Conservation (phyloP, 2,329 filamentous ascomycete genomes). For the Neopestalotiopsis sp. region DNA sequence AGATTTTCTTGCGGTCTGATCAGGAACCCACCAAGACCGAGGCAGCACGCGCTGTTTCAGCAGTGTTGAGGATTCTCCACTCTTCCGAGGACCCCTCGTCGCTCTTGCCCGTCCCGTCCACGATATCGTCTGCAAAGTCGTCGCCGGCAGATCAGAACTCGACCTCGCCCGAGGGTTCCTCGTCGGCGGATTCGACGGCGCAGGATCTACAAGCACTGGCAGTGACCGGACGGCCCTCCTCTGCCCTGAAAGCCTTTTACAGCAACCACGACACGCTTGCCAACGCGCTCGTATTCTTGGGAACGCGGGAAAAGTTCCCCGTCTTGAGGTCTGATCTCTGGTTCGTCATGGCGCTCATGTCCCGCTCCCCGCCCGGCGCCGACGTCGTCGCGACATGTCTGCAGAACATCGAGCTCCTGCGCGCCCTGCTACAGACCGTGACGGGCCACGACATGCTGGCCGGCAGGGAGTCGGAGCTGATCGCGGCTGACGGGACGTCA, state of each 20-base stretch:
- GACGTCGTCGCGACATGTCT: constrained; percentile 50
- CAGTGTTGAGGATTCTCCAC: constrained; percentile 62
- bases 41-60: constrained; percentile 58
- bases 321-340: constrained; percentile 64
- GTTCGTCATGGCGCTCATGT: constrained; percentile 68
- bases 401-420: constrained; percentile 46
- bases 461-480: constrained; percentile 18
- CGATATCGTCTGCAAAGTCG: not conserved
- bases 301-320: constrained; percentile 64
- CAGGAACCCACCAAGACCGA: constrained; percentile 65
- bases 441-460: constrained; percentile 46
- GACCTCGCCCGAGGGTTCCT: not conserved
- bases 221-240: not conserved
- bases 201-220: not conserved
- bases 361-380: constrained; percentile 56
- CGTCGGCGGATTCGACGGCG: not conserved
- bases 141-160: not conserved
- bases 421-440: constrained; percentile 53
- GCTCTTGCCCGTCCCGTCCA: constrained; percentile 25
- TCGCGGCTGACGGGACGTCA: constrained; percentile 9
- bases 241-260: constrained; percentile 46
- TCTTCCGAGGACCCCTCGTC: constrained; percentile 39
- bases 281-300: constrained; percentile 54
- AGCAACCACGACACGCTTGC: constrained; percentile 46
- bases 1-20: constrained; percentile 49